Evolutionary conservation across 805 yeast species (phyloP), one percentile per base, ranked within the genome.

Genomic region (Cyberlindnera samutprakarnensis): DNA sequence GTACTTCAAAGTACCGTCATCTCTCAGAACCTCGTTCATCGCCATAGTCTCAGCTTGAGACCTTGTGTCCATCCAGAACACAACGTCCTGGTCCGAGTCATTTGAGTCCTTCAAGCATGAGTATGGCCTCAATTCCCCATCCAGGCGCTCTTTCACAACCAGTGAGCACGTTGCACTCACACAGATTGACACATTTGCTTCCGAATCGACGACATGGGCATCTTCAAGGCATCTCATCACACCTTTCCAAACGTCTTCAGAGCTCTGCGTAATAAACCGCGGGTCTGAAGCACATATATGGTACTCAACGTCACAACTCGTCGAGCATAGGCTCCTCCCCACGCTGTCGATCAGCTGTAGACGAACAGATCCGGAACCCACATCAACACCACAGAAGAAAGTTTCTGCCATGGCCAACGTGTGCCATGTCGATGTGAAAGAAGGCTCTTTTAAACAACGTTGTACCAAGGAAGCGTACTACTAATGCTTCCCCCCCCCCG

Each of bases 1-100:
- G 25, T 39, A 42, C 1, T 40, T 36, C 26, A 53, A 41, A 7
- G 44, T 38, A 7, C 36, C 29, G 6, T 46, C 50, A 6, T 47
- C 46, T 7, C 30, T 21, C 7, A 42, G 16, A 1, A 3, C 16
- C 1, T 17, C 14, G 12, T 42, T 40, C 18, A 62, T 44, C 9
- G 22, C 32, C 17, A 33, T 25, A 24, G 66, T 61, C 37, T 70
- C 64, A 2, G 44, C 25, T 3, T 35, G 42, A 2, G 75, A 57
- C 18, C 73, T 54, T 14, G 62, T 56, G 43, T 75, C 80, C 80
- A 75, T 75, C 81, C 82, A 75, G 30, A 75, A 59, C 5, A 75
- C 56, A 4, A 74, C 59, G 40, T 70, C 70, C 22, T 62, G 59
- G 6, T 43, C 43, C 5, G 27, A 37, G 21, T 43, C 43, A 2